Evolutionary conservation across 2,329 filamentous ascomycete genomes (phyloP).

Genomic region (Alternaria solani): DNA sequence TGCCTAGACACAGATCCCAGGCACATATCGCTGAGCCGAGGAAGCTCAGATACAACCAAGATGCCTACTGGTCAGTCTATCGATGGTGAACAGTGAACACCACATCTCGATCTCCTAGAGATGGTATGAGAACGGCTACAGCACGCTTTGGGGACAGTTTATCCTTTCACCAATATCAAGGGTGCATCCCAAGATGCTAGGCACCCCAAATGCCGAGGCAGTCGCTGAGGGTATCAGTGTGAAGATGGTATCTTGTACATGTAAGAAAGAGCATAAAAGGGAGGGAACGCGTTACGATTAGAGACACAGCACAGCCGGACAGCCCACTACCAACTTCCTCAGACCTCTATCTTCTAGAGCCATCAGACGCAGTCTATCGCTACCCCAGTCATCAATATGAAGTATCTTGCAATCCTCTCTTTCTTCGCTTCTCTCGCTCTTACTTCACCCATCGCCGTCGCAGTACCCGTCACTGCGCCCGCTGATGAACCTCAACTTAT

Average conservation of each 20-base stretch:
- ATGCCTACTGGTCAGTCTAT: neutral
- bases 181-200: neutral
- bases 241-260: neutral
- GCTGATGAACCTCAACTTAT: neutral
- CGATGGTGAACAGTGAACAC: neutral
- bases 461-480: conserved; percentile 4
- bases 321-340: neutral
- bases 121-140: neutral
- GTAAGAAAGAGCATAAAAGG: conserved; percentile 1
- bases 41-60: neutral
- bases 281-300: neutral
- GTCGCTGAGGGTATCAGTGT: neutral
- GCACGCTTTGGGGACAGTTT: neutral
- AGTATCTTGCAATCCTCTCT: conserved; percentile 9
- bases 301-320: neutral
- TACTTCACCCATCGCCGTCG: conserved; percentile 6
- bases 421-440: conserved; percentile 4
- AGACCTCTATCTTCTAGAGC: neutral
- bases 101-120: neutral
- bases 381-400: conserved; percentile 7
- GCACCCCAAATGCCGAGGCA: neutral
- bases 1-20: neutral
- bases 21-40: neutral
- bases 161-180: neutral
- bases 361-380: neutral